These are phyloP conservation scores for Phytophthora pseudosyringae DNA, from an alignment of 352 stramenopile species.

Conservation along the genomic window DNA sequence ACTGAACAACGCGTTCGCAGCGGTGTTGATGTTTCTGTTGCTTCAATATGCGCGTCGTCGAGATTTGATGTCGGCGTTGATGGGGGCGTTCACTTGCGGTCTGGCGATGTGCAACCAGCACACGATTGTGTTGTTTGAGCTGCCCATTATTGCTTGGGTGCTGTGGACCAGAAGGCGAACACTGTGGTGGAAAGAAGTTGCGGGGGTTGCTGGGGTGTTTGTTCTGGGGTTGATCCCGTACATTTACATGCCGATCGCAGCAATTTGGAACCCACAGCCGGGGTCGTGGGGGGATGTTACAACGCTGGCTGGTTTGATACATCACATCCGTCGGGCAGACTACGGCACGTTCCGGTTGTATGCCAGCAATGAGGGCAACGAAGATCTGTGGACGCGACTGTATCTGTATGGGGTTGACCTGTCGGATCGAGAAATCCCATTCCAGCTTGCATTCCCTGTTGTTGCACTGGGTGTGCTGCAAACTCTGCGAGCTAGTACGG, in stretches of 20 bases:
- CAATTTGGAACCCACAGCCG: slow-evolving; percentile 67
- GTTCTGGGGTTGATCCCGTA: slow-evolving; percentile 86
- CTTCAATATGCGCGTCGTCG: slow-evolving; percentile 50
- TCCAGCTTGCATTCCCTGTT: slow-evolving; percentile 53
- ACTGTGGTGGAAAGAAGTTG: slow-evolving; percentile 48
- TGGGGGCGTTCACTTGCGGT: slow-evolving; percentile 90
- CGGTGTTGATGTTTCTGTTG: slow-evolving; percentile 75
- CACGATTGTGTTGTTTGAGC: slow-evolving; percentile 93
- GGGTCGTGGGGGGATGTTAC: slow-evolving; percentile 95
- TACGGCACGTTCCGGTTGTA: slow-evolving; percentile 96
- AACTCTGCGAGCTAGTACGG: slow-evolving; percentile 24
- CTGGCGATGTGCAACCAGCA: slow-evolving; percentile 97
- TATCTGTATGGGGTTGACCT: slow-evolving; percentile 82
- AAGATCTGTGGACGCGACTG: slow-evolving; percentile 77
- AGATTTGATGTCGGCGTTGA: slow-evolving; percentile 33
- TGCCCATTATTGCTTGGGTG: slow-evolving; percentile 87
- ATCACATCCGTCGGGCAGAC: slow-evolving; percentile 92
- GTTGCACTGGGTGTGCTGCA: slow-evolving; percentile 36
- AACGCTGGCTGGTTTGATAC: slow-evolving; percentile 84
- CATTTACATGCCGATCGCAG: slow-evolving; percentile 86
- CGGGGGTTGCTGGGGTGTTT: slow-evolving; percentile 59
- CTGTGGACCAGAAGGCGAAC: slow-evolving; percentile 53
- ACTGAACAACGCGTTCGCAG: slow-evolving; percentile 95
- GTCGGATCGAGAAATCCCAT: slow-evolving; percentile 48
- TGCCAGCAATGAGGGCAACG: slow-evolving; percentile 65